A percentile compares a stretch with the other conserved stretches of the same genome.
Evolutionary conservation across 129 eudicot genomes (phyloP).

Genomic region (Saussurea involucrata): DNA sequence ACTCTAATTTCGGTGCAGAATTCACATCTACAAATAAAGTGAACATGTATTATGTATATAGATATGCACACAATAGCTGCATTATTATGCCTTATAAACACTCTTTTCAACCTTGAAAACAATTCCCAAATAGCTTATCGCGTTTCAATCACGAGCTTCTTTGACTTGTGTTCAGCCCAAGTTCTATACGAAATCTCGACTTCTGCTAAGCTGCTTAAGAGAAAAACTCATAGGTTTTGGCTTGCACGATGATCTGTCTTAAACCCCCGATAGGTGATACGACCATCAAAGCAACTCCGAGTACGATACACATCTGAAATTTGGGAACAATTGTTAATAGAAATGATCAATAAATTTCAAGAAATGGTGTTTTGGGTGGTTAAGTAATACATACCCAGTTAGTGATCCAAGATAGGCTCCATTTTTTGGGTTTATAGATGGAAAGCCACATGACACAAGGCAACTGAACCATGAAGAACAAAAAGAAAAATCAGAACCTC

Average conservation of each 20-base stretch:
- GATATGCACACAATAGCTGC: not conserved
- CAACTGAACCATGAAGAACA: constrained; percentile 38
- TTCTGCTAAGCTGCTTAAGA: constrained; percentile 25
- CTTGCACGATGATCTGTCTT: constrained; percentile 14
- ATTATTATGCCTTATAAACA: constrained; percentile 4
- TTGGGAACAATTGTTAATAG: not conserved
- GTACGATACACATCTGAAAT: constrained; percentile 16
- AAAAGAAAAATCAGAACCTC: not conserved
- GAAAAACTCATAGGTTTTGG: constrained; percentile 31
- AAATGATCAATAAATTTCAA: not conserved
- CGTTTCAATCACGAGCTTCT: constrained; percentile 6
- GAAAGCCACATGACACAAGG: constrained; percentile 94
- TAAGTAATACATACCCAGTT: constrained; percentile 61
- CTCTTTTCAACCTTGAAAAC: constrained; percentile 1
- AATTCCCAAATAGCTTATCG: not conserved
- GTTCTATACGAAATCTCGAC: not conserved
- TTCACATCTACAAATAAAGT: not conserved
- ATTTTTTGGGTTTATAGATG: constrained; percentile 64
- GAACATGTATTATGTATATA: not conserved
- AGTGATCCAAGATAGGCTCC: constrained; percentile 60
- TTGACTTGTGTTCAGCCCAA: not conserved
- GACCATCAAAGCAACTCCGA: constrained; percentile 14
- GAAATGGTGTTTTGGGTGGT: not conserved
- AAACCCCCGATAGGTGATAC: constrained; percentile 18
- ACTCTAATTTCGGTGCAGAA: constrained; percentile 3